Conservation (phyloP, 805 yeast genomes). For the Yamadazyma phyllophila region DNA sequence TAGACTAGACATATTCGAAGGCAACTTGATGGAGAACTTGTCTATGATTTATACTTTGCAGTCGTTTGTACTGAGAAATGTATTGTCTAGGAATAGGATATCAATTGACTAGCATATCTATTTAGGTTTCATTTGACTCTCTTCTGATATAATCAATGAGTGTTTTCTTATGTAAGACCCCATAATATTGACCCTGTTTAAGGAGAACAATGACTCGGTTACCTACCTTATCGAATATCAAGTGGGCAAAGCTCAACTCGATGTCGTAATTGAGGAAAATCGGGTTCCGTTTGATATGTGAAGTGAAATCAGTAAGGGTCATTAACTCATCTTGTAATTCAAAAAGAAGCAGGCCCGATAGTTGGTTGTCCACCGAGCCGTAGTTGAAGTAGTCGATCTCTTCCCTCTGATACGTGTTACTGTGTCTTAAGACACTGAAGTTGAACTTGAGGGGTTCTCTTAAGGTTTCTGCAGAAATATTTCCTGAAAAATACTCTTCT, state of each 20-base stretch:
- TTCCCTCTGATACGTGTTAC: background rate
- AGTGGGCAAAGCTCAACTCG: constrained; percentile 49
- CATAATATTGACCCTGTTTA: constrained; percentile 47
- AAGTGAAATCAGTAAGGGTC: constrained; percentile 38
- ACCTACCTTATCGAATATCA: constrained; percentile 52
- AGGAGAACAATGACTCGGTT: constrained; percentile 46
- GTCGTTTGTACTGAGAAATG: too few relatives aligned
- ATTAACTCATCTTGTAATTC: constrained; percentile 9
- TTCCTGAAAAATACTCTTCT: constrained; percentile 5
- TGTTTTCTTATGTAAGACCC: constrained; percentile 52
- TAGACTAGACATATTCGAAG: too few relatives aligned
- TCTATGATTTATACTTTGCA: too few relatives aligned
- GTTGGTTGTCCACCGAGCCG: constrained; percentile 14
- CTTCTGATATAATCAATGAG: constrained; percentile 44
- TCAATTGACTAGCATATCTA: too few relatives aligned
- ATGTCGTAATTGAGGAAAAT: constrained; percentile 46
- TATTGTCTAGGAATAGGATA: too few relatives aligned
- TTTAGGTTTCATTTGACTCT: background rate
- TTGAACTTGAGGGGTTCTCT: constrained; percentile 10
- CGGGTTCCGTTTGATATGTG: constrained; percentile 46
- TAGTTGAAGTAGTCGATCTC: constrained; percentile 26
- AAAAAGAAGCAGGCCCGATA: background rate
- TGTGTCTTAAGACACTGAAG: constrained; percentile 9
- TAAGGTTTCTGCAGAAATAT: constrained; percentile 3
- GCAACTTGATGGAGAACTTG: too few relatives aligned